Evolutionary conservation across 75 land plant genomes (phyloP), one percentile per base, ranked within the genome.

Genomic region (Selaginella tamariscina): DNA sequence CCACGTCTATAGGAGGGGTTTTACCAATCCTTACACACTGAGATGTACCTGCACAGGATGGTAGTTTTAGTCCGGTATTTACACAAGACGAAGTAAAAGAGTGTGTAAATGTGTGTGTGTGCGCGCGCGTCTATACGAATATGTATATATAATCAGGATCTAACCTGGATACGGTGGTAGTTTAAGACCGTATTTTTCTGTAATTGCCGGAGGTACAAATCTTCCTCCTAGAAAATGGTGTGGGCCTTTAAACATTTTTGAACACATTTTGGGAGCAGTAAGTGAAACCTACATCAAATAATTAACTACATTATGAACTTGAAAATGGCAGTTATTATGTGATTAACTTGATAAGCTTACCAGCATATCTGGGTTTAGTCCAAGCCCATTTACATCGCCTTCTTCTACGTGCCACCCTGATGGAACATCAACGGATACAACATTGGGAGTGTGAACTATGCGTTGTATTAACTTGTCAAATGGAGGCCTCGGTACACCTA

Each of bases 361-460:
- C 86, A 95, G 85, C 99, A 95, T 87, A 63, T 91, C 88, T 56
- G 99, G 96, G 27, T 74, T 80, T 29, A 90, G 74, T n/a, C 89
- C 92, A 59, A 76, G 77, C 29, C 84, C 84, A 77, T 75, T 66
- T 24, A 78, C 57, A 79, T 95, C 92, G 30, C 97, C 99, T 73
- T 91, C 81, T 73, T 95, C 99, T 72, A 95, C 97, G 70, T 95
- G 81, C 99, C 99, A 95, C 24, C 99, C 99, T 56, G 99, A 95
- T 32, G 99, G 99, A 54, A 95, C 83, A 70, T 95, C 99, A 9
- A 90, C 80, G 54, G 99, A 87, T 30, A 91, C 82, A 65, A 95
- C 75, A 18, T 54, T 32, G 27, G 76, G 76, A 24, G 68, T 39
- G 0, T 65, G 49, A 5, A 15, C 15, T 33, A 94, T 39, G 39